A percentile compares a stretch with the other conserved stretches of the same genome.
Conservation (phyloP, 2,329 filamentous ascomycete species). For the Alternaria rosae region DNA sequence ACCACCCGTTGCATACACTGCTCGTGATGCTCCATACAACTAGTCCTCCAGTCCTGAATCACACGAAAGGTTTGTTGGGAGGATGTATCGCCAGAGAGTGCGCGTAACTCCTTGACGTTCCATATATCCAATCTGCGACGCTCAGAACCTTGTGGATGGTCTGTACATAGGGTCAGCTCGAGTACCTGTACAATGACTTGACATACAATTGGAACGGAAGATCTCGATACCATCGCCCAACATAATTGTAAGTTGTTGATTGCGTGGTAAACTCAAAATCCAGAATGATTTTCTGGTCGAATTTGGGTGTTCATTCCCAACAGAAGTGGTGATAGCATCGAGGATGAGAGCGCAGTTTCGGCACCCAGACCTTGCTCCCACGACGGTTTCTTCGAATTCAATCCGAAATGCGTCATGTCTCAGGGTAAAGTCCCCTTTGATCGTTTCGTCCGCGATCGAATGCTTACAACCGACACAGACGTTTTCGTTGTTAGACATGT, state of each 20-base stretch:
- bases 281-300: no score
- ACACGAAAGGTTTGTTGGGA: background rate
- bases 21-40: background rate
- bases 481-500: background rate
- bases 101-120: accelerated
- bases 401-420: no score
- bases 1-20: background rate
- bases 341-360: background rate
- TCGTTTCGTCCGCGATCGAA: background rate
- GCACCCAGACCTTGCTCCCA: background rate
- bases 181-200: accelerated
- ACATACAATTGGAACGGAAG: background rate
- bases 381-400: background rate
- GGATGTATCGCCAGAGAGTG: background rate
- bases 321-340: background rate
- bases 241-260: no score
- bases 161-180: background rate
- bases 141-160: accelerated
- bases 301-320: no score
- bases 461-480: background rate
- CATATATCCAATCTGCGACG: accelerated
- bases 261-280: no score
- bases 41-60: background rate
- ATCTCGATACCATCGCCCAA: no score
- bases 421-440: background rate